These are phyloP conservation scores for Coemansia sp. DNA, from an alignment of 192 early-diverging fungal species.

Conservation along the genomic window DNA sequence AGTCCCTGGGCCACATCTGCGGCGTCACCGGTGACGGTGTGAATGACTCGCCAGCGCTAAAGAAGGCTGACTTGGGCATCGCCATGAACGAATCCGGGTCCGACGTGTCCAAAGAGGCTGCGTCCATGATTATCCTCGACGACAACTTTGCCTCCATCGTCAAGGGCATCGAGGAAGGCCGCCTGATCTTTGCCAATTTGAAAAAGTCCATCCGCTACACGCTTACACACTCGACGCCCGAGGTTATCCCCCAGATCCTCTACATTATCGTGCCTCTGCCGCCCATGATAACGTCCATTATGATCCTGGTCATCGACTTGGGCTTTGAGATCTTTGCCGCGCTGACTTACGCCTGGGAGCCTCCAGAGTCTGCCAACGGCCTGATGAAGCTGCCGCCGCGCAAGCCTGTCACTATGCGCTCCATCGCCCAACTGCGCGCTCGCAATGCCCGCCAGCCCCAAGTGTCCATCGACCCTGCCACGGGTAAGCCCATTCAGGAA, in stretches of 20 bases:
- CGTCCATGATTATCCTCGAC: slow-evolving; percentile 96
- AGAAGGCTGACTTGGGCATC: slow-evolving; percentile 97
- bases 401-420: slow-evolving; percentile 80
- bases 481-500: slow-evolving; percentile 53
- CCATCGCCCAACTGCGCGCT: slow-evolving; percentile 72
- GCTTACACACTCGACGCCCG: slow-evolving; percentile 88
- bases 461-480: slow-evolving; percentile 56
- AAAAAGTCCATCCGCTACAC: slow-evolving; percentile 96
- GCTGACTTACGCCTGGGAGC: slow-evolving; percentile 91
- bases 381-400: slow-evolving; percentile 92
- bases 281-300: slow-evolving; percentile 75
- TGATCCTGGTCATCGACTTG: slow-evolving; percentile 90
- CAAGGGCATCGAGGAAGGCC: slow-evolving; percentile 90
- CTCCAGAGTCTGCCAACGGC: slow-evolving; percentile 70
- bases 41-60: slow-evolving; percentile 94
- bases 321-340: slow-evolving; percentile 92
- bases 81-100: slow-evolving; percentile 95
- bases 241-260: slow-evolving; percentile 84
- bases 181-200: slow-evolving; percentile 93
- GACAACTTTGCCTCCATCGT: slow-evolving; percentile 98
- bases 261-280: slow-evolving; percentile 89
- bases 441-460: slow-evolving; percentile 56
- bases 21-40: slow-evolving; percentile 98
- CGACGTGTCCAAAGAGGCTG: slow-evolving; percentile 96
- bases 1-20: slow-evolving; percentile 92